Evolutionary conservation across 2,329 filamentous ascomycete species (phyloP).

Genomic region (Pseudogymnoascus sp.): DNA sequence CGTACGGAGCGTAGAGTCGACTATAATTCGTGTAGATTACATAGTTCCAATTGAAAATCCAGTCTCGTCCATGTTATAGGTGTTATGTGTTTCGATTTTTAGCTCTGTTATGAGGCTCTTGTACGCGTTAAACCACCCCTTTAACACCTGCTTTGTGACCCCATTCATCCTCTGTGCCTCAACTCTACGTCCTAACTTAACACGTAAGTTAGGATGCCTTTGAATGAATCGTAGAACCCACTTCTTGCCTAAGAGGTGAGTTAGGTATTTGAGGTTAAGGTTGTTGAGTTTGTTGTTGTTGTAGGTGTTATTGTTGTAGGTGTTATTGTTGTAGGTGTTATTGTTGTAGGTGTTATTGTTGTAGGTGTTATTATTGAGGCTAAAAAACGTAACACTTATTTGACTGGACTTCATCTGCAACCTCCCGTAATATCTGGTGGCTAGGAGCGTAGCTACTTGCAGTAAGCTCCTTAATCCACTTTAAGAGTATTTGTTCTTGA

Average conservation of each 20-base stretch:
- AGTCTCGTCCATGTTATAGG: neutral
- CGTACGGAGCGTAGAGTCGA: neutral
- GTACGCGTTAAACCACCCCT: neutral
- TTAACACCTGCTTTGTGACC: neutral
- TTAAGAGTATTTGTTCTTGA: neutral
- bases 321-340: too few relatives aligned
- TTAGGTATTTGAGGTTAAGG: too few relatives aligned
- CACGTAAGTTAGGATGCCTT: too few relatives aligned
- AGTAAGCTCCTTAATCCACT: conserved; percentile 8
- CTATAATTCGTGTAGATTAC: neutral
- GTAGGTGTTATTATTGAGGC: too few relatives aligned
- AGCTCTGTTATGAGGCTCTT: neutral
- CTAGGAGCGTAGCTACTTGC: neutral
- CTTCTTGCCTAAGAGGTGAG: too few relatives aligned
- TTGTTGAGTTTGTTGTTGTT: too few relatives aligned
- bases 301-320: too few relatives aligned
- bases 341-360: too few relatives aligned
- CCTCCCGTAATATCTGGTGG: neutral
- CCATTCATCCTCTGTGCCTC: neutral
- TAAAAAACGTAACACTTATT: neutral
- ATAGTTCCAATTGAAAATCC: conserved; percentile 5
- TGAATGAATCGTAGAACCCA: too few relatives aligned
- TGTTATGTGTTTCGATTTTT: neutral
- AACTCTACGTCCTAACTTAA: too few relatives aligned
- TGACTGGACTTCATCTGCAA: neutral